Evolutionary conservation across 78 protist genomes (phyloP), one percentile per base, ranked within the genome.

Genomic region (Ministeria vibrans): DNA sequence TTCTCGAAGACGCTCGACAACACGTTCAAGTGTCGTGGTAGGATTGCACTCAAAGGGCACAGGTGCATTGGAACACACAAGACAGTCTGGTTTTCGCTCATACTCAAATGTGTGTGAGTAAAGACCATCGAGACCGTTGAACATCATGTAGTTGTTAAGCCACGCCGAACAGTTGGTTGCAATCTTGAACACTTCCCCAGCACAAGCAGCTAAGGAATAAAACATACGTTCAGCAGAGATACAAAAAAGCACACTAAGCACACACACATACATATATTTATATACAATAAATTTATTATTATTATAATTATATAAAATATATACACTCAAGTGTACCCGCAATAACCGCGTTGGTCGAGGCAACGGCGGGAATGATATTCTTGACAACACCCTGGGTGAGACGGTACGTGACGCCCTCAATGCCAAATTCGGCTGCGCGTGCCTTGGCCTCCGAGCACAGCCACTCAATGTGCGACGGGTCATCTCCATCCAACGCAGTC

Each of bases 281-380:
- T n/a, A n/a, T n/a, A n/a, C n/a, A n/a, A n/a, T n/a, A n/a, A n/a
- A n/a, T n/a, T n/a, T n/a, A n/a, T n/a, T n/a, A n/a, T n/a, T n/a
- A n/a, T n/a, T n/a, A n/a, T n/a, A n/a, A n/a, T n/a, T n/a, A n/a
- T n/a, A n/a, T n/a, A n/a, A n/a, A n/a, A n/a, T n/a, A n/a, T n/a
- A n/a, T n/a, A n/a, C n/a, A n/a, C n/a, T n/a, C n/a, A n/a, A n/a
- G 22, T 68, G 49, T 42, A 44, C 87, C 95, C 22, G 99, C 94
- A 30, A 97, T 90, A 64, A 95, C 87, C 36, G 99, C 98, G 80
- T 96, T 97, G 83, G 99, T 97, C 23, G 95, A 81, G 28, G 99
- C 99, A 46, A 97, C 88, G 43, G 99, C 99, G 5, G 99, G 99
- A 55, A 97, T 95, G 82, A 97, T 92, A 82, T 92, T 85, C 88